These are phyloP conservation scores for Zalaria obscura DNA, from an alignment of 2,329 filamentous ascomycete species.

Conservation along the genomic window DNA sequence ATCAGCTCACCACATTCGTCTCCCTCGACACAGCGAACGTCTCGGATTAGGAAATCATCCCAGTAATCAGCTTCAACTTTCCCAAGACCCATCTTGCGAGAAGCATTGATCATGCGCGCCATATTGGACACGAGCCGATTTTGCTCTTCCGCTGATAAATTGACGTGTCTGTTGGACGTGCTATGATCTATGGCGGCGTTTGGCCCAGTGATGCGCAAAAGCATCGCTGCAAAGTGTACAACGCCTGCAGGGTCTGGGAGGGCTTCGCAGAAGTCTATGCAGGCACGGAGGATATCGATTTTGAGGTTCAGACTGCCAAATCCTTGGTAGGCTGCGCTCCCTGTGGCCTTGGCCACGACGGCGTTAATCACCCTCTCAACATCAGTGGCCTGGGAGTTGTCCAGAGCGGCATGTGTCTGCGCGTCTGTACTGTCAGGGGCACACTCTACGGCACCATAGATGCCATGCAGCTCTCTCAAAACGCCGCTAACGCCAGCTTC, in stretches of 20 bases:
- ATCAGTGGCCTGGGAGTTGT: neutral
- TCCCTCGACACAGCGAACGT: constrained; percentile 48
- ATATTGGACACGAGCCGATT: constrained; percentile 73
- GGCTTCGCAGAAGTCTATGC: constrained; percentile 87
- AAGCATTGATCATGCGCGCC: constrained; percentile 65
- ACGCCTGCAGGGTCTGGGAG: constrained; percentile 84
- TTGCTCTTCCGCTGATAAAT: constrained; percentile 71
- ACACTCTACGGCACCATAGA: constrained; percentile 5
- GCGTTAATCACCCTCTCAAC: constrained; percentile 1
- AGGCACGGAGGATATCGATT: constrained; percentile 73
- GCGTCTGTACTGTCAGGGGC: neutral
- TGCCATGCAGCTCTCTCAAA: constrained; percentile 4
- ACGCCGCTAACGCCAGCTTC: constrained; percentile 2
- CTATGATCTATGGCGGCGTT: constrained; percentile 13
- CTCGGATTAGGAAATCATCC: constrained; percentile 87
- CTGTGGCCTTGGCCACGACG: neutral
- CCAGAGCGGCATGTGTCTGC: neutral
- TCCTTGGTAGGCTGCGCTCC: constrained; percentile 8
- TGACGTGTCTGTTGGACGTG: constrained; percentile 37
- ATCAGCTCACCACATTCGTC: constrained; percentile 43
- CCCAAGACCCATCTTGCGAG: constrained; percentile 56
- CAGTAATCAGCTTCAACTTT: constrained; percentile 74
- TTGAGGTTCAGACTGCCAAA: constrained; percentile 75
- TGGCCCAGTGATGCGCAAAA: constrained; percentile 69
- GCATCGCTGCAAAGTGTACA: constrained; percentile 70